Conservation (phyloP, 139 green algal genomes). For the Chlamydomonas schloesseri region DNA sequence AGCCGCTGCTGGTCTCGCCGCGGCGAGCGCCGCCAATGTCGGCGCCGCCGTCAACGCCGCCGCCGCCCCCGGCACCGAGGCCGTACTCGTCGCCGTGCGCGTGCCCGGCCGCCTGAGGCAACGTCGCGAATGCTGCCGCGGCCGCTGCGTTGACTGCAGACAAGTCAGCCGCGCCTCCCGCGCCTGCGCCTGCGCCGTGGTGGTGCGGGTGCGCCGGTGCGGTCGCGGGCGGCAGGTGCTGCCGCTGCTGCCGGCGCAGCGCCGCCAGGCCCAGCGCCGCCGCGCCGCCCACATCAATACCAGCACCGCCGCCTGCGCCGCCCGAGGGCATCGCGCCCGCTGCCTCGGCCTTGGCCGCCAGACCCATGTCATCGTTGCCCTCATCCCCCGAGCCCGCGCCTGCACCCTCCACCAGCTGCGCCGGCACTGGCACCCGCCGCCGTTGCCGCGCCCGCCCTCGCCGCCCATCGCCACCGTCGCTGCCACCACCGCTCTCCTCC, state of each 20-base stretch:
- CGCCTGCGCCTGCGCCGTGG: not conserved
- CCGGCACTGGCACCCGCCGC: not conserved
- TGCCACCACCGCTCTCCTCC: not conserved
- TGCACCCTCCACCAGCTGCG: no score
- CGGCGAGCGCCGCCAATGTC: no score
- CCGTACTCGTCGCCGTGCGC: no score
- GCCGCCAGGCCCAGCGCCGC: conserved; percentile 17
- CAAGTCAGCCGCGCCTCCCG: not conserved
- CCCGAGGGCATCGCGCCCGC: no score
- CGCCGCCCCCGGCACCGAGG: not conserved
- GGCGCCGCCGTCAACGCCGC: no score
- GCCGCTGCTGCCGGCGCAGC: conserved; percentile 8
- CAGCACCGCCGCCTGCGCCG: no score
- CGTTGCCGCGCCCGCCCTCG: not conserved
- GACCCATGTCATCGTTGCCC: not conserved
- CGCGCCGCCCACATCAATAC: not conserved
- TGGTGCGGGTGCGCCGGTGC: not conserved
- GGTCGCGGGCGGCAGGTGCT: not conserved
- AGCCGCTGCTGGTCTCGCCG: not conserved
- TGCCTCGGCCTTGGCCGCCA: not conserved
- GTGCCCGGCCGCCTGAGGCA: not conserved
- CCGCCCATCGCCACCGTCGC: not conserved
- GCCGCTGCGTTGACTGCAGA: no score
- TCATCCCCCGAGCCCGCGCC: not conserved
- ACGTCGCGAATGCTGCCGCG: no score